Evolutionary conservation across 176 grass and related monocot species (phyloP).

Genomic region (Olyra latifolia): DNA sequence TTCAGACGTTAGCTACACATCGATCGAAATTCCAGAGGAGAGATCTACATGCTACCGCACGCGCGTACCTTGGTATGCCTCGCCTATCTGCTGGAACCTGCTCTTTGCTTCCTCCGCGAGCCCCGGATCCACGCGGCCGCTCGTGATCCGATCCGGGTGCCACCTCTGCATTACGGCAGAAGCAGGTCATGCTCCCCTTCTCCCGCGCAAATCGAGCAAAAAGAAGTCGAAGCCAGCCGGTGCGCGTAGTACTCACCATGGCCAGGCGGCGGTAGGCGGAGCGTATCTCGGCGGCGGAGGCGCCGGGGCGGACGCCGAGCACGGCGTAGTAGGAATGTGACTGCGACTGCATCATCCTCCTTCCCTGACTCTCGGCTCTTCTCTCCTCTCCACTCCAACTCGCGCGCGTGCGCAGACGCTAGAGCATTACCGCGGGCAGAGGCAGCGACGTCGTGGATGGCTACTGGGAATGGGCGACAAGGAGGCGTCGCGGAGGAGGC

Average conservation of each 20-base stretch:
- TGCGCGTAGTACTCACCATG: slow-evolving; percentile 42
- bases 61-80: slow-evolving; percentile 76
- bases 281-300: slow-evolving; percentile 72
- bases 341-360: slow-evolving; percentile 19
- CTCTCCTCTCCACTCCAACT: no score
- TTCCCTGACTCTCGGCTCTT: not conserved
- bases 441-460: not conserved
- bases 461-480: not conserved
- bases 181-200: not conserved
- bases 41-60: not conserved
- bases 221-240: not conserved
- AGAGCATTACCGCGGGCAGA: not conserved
- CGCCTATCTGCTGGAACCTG: slow-evolving; percentile 80
- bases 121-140: slow-evolving; percentile 39
- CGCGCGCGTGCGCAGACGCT: not conserved
- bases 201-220: not conserved
- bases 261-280: slow-evolving; percentile 75
- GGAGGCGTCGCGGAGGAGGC: not conserved
- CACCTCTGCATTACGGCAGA: slow-evolving; percentile 49
- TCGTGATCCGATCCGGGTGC: slow-evolving; percentile 75
- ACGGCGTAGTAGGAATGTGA: slow-evolving; percentile 67
- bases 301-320: slow-evolving; percentile 59
- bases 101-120: slow-evolving; percentile 67
- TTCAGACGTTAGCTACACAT: not conserved
- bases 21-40: no score